Base-by-base conservation (phyloP, 2,329 filamentous ascomycete species). In the Leptographium radiaticola region DNA sequence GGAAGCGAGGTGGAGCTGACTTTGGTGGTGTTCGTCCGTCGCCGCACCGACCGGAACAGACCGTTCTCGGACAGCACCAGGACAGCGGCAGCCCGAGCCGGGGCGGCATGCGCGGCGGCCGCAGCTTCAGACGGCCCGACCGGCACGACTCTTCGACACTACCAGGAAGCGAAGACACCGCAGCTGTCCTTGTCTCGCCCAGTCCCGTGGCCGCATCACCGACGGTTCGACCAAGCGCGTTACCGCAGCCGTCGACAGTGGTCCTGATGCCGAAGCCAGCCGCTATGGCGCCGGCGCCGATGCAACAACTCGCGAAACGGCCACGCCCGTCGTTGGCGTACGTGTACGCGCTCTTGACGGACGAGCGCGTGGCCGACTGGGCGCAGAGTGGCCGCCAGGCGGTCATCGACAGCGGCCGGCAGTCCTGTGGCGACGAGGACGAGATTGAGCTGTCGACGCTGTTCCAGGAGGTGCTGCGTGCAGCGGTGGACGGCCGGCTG, bases 401-500 rank as follows among this genome's bases (percentile, higher is more conserved):
- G 31, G 71, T 95, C 13, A 69, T 91, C 20, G 75, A 81, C 25
- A 75, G 80, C 60, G 86, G 84, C 30, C 66, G 77, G 45, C 74
- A 82, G 60, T 83, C 84, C 49, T 79, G 81, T 60, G 71, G 79
- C 39, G 77, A 85, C 59, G 80, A 86, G 59, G 84, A 94, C 63
- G 71, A 79, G 9, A 74, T 84, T 47, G 79, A 81, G 55, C 71
- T 95, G 40, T 82, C 84, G 34, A 77, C 77, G 15, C 72, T 95
- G 25, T 89, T 90, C 60, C 88, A 95, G 69, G 93, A 98, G 66
- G 78, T 96, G 40, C 79, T 93, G 39, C 82, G 84, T 57, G 82
- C 87, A 38, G 83, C 84, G 18, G 70, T 94, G 13, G 83, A 89
- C 62, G 77, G 75, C 44, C 79, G 83, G 49, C 68, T 96, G 47